Conservation (phyloP, 2,329 filamentous ascomycete species). For the Penicillium psychrosexuale region DNA sequence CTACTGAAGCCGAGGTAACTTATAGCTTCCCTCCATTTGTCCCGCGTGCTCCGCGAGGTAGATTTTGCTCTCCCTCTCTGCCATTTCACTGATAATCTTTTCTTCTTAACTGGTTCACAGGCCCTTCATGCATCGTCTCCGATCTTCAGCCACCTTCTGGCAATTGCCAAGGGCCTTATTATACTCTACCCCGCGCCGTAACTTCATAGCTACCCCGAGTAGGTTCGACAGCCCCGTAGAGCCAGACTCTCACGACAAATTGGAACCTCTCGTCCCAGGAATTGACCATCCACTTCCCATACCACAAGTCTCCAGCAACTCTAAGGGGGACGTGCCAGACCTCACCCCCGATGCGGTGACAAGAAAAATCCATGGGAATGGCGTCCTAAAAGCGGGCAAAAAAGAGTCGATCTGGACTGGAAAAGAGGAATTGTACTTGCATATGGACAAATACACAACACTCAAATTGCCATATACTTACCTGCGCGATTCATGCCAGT, state of each 20-base stretch:
- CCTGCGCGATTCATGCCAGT: conserved; percentile 57
- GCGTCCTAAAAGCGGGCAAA: background rate
- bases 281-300: background rate
- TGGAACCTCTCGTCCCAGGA: background rate
- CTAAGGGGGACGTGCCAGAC: background rate
- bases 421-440: conserved; percentile 4
- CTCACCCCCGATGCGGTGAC: background rate
- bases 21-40: background rate
- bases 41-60: background rate
- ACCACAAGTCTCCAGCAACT: background rate
- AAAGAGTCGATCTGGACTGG: background rate
- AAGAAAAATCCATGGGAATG: background rate
- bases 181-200: conserved; percentile 3
- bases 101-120: background rate
- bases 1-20: conserved; percentile 1
- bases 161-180: conserved; percentile 8
- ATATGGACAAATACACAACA: background rate
- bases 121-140: conserved; percentile 9
- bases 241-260: background rate
- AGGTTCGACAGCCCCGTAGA: conserved; percentile 1
- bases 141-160: conserved; percentile 1
- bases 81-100: background rate
- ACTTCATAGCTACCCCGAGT: conserved; percentile 11
- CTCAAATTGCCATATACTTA: conserved; percentile 12
- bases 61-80: background rate